phyloP scores from a whole-genome alignment of 805 yeast species.

The Saccharomycopsis sp. region DNA sequence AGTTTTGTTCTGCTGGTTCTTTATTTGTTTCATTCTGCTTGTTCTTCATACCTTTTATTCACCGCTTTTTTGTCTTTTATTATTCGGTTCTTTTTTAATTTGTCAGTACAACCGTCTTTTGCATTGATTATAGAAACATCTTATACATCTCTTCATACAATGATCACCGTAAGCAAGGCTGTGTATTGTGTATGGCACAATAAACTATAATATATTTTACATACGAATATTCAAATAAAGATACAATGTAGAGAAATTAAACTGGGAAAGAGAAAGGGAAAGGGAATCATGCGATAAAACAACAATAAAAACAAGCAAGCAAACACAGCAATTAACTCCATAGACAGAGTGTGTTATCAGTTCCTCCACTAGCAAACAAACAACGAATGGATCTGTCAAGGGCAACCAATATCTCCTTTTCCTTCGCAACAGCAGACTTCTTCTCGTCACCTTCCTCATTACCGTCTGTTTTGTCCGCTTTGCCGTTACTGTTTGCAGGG shows the following conservation, averaged over 20 bases:
- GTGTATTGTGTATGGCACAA: no score
- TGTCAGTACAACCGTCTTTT: no score
- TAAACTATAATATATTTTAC: neutral
- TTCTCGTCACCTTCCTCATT: neutral
- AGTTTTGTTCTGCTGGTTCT: neutral
- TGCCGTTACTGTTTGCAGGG: neutral
- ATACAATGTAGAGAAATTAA: neutral
- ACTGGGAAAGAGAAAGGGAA: no score
- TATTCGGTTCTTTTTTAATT: no score
- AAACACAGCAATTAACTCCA: conserved; percentile 27
- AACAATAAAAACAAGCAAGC: neutral
- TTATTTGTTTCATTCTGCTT: neutral
- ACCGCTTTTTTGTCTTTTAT: no score
- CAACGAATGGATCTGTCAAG: conserved; percentile 22
- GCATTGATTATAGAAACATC: no score
- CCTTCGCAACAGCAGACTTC: neutral
- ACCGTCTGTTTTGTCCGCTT: neutral
- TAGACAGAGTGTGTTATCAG: conserved; percentile 34
- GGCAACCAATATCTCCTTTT: neutral
- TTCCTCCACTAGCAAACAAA: conserved; percentile 38
- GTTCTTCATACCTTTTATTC: no score
- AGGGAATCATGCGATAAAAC: neutral
- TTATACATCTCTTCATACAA: no score
- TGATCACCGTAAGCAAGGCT: no score
- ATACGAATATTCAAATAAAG: neutral